These are phyloP conservation scores for Alternaria novae-zelandiae DNA, from an alignment of 2,329 filamentous ascomycete species.

Conservation along the genomic window DNA sequence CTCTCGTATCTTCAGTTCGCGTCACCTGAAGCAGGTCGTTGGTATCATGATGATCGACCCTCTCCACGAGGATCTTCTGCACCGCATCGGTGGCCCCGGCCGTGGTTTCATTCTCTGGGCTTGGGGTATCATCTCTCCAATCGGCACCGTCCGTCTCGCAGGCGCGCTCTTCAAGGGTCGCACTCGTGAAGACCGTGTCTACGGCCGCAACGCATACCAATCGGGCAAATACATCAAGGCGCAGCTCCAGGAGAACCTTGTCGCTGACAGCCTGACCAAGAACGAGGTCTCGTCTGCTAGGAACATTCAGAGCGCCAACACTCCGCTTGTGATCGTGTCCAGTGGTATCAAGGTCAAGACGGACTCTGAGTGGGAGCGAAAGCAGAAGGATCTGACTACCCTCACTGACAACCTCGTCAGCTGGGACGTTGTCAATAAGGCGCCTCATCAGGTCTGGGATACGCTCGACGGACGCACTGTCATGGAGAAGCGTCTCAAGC, in stretches of 20 bases:
- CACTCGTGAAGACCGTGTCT: slow-evolving; percentile 81
- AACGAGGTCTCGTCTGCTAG: slow-evolving; percentile 81
- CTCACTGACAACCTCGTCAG: slow-evolving; percentile 78
- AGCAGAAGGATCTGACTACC: slow-evolving; percentile 82
- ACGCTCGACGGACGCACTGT: slow-evolving; percentile 72
- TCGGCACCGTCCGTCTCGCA: slow-evolving; percentile 80
- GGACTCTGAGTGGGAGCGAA: slow-evolving; percentile 77
- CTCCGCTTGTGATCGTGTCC: slow-evolving; percentile 80
- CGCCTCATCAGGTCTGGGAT: slow-evolving; percentile 86
- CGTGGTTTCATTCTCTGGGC: slow-evolving; percentile 87
- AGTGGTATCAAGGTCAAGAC: slow-evolving; percentile 74
- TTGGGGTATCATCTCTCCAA: slow-evolving; percentile 81
- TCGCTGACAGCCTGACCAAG: slow-evolving; percentile 82
- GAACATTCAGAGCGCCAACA: slow-evolving; percentile 77
- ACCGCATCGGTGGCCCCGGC: slow-evolving; percentile 67
- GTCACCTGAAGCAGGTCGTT: slow-evolving; percentile 75
- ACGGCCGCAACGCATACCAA: slow-evolving; percentile 79
- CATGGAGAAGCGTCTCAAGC: slow-evolving; percentile 78
- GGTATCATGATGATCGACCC: slow-evolving; percentile 88
- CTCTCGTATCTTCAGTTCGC: slow-evolving; percentile 86
- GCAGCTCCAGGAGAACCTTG: slow-evolving; percentile 89
- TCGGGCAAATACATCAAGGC: slow-evolving; percentile 85
- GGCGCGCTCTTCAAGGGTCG: slow-evolving; percentile 85
- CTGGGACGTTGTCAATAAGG: slow-evolving; percentile 87
- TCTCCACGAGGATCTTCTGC: slow-evolving; percentile 84